Percentiles rank a stretch among this genome's conserved stretches.
Conservation (phyloP, 2,329 filamentous ascomycete genomes). For the Trichoderma harzianum region DNA sequence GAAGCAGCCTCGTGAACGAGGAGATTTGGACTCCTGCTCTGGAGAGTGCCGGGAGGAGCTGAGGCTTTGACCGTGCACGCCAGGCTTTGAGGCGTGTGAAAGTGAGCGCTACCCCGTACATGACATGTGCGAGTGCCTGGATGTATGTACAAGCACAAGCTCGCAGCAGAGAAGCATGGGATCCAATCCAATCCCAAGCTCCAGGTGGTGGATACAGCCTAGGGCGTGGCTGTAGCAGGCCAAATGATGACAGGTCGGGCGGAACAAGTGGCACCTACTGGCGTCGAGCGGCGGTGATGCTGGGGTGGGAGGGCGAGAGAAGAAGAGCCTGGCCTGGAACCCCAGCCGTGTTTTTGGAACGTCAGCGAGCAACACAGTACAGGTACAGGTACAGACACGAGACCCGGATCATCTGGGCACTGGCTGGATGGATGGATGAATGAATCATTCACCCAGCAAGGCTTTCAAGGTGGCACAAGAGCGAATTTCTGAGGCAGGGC, state of each 20-base stretch:
- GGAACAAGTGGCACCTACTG: conserved; percentile 21
- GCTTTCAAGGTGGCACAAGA: background rate
- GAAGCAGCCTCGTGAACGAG: conserved; percentile 19
- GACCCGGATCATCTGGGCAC: background rate
- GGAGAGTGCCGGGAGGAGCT: conserved; percentile 5
- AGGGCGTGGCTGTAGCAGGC: conserved; percentile 19
- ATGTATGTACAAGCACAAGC: conserved; percentile 3
- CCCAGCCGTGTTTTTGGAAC: background rate
- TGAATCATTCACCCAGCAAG: background rate
- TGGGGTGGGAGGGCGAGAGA: background rate
- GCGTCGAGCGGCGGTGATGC: conserved; percentile 18
- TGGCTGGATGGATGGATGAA: background rate
- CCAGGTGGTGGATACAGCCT: background rate
- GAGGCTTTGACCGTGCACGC: conserved; percentile 14
- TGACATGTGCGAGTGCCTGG: background rate
- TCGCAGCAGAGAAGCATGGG: background rate
- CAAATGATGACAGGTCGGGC: conserved; percentile 21
- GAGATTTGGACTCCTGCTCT: conserved; percentile 2
- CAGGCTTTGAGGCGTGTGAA: conserved; percentile 7
- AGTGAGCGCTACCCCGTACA: conserved; percentile 15
- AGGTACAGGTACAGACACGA: background rate
- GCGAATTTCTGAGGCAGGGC: background rate
- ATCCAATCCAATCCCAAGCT: background rate
- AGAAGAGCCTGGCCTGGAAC: background rate
- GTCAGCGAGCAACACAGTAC: background rate